phyloP scores from a whole-genome alignment of 257 asterid species.

The Nicotiana sylvestris region DNA sequence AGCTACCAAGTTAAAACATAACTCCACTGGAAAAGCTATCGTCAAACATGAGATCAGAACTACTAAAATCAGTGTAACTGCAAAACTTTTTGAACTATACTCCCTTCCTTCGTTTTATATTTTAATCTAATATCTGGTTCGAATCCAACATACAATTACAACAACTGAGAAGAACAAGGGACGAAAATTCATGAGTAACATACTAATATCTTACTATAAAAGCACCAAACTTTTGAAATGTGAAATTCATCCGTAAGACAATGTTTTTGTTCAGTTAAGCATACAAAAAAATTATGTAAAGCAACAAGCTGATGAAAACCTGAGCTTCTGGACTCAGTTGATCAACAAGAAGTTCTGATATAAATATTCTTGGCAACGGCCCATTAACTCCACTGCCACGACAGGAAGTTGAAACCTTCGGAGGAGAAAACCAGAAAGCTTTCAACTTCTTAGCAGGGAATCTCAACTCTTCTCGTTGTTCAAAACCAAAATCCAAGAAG shows the following conservation, averaged over 20 bases:
- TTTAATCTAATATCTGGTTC: background rate
- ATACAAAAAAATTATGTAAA: background rate
- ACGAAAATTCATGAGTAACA: background rate
- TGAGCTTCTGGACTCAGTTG: conserved; percentile 76
- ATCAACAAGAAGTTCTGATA: conserved; percentile 93
- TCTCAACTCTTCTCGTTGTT: conserved; percentile 73
- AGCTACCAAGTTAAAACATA: too few species aligned
- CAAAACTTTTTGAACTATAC: background rate
- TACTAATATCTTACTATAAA: background rate
- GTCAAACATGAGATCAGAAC: background rate
- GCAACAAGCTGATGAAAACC: conserved; percentile 36
- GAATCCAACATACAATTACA: background rate
- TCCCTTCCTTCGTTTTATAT: background rate
- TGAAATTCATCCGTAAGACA: background rate
- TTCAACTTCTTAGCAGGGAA: conserved; percentile 93
- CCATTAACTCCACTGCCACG: conserved; percentile 58
- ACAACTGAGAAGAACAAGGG: background rate
- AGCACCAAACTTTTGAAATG: background rate
- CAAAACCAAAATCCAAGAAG: conserved; percentile 81
- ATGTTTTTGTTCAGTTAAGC: background rate
- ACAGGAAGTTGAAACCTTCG: conserved; percentile 22
- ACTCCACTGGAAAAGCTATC: background rate
- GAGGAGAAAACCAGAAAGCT: conserved; percentile 95
- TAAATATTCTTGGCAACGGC: conserved; percentile 89
- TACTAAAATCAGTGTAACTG: background rate